Conservation (phyloP, 75 land plant species). For the Cupressus sempervirens region DNA sequence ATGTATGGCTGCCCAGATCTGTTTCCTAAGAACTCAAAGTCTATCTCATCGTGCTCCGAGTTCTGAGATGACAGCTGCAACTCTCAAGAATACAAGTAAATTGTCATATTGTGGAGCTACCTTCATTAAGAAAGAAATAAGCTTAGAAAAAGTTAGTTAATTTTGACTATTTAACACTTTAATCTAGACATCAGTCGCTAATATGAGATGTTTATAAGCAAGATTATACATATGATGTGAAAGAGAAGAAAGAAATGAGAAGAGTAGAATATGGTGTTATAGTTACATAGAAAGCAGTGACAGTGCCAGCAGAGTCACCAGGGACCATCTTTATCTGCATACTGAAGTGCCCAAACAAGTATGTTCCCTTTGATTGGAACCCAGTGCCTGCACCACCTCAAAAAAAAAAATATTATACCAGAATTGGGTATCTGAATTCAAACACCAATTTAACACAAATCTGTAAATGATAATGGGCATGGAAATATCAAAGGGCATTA, state of each 20-base stretch:
- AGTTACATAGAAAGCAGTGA: constrained; percentile 63
- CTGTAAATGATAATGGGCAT: not conserved
- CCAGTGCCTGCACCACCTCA: constrained; percentile 40
- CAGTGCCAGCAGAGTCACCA: constrained; percentile 65
- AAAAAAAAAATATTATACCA: not conserved
- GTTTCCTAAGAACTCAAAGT: constrained; percentile 79
- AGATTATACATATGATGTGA: not conserved
- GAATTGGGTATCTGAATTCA: not conserved
- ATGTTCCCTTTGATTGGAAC: constrained; percentile 55
- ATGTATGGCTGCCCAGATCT: constrained; percentile 59
- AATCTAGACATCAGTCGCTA: too few species aligned
- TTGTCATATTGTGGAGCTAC: too few species aligned
- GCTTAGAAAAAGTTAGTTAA: too few species aligned
- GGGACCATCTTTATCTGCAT: constrained; percentile 61
- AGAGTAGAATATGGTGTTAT: not conserved
- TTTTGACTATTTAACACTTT: too few species aligned
- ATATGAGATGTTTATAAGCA: too few species aligned
- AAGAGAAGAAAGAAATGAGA: not conserved
- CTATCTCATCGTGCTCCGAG: constrained; percentile 72
- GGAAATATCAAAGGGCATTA: not conserved
- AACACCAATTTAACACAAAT: not conserved
- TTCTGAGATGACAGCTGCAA: constrained; percentile 63
- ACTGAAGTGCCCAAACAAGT: constrained; percentile 68
- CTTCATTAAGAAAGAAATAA: too few species aligned
- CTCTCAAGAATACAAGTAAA: not conserved